Base-by-base conservation (phyloP, 164 flowering plant species). In the Vitis rupestris region DNA sequence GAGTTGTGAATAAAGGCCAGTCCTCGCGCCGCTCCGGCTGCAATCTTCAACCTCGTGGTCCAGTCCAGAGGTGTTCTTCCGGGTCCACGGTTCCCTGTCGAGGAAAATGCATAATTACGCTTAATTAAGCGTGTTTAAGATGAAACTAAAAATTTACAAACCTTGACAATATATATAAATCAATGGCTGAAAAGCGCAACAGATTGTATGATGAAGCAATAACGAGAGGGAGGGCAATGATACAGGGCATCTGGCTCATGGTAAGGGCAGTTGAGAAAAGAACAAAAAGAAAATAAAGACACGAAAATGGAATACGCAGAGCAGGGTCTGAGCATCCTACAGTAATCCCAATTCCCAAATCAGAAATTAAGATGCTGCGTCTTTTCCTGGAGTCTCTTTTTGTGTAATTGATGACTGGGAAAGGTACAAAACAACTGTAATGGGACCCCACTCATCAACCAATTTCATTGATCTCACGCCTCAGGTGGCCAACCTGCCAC, bases 1-100 rank as follows among this genome's bases (percentile, higher is more conserved):
- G 82, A 77, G 74, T 54, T 75, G 83, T 93, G 98, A 48, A 93
- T 83, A 74, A 79, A 91, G 55, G 89, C 84, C 0, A 93, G 23
- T 2, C 94, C 98, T 13, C 85, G 84, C 10, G 97, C 97, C 2
- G 94, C 93, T 44, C 93, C 98, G 2, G 85, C 84, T n/a, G 94
- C 98, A 3, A 93, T 85, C 65, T 79, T 87, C 66, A 89, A 74
- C 74, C 98, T 80, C 2, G 93, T 86, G 30, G 88, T 83, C 98
- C 98, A 93, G 75, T 91, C 93, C 48, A 93, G 65, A 17, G 97
- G 97, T 9, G 90, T 90, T 50, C 98, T 72, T 6, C 98, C 97
- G 0, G 97, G 97, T 2, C 98, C 98, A 58, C 97, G 69, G 74
- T 90, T 93, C 2, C 98, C 98, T 90, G 82, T 16, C 23, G 44